Percentiles rank a stretch among this genome's conserved stretches.
Conservation (phyloP, 345 rosid genomes). For the Corymbia maculata region DNA sequence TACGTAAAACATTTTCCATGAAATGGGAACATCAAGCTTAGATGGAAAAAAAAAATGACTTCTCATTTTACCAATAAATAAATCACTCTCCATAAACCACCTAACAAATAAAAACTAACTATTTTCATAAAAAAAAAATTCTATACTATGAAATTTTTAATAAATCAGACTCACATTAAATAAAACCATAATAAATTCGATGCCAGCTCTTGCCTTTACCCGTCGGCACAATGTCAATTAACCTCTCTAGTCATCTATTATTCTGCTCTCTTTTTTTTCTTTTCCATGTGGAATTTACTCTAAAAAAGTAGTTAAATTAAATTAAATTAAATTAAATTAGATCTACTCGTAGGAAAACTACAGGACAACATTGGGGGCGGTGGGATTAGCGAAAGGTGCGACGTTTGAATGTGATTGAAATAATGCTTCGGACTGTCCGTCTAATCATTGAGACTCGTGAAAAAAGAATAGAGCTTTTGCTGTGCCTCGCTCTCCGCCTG, state of each 20-base stretch:
- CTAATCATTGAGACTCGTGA: not conserved
- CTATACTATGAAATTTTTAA: no score
- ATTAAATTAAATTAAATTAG: not conserved
- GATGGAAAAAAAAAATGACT: no score
- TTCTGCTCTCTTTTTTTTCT: not conserved
- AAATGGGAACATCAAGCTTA: no score
- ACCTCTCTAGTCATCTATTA: not conserved
- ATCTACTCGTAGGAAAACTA: not conserved
- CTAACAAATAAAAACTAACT: not conserved
- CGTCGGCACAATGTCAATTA: not conserved
- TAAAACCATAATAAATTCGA: not conserved
- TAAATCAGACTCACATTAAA: not conserved
- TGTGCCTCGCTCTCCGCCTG: not conserved
- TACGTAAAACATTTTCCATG: not conserved
- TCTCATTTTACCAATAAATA: no score
- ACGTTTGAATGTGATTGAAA: not conserved
- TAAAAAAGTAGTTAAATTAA: not conserved
- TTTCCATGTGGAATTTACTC: not conserved
- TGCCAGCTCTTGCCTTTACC: not conserved
- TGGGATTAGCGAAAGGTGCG: not conserved
- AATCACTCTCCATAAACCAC: not conserved
- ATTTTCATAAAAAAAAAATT: no score
- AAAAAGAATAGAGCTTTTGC: not conserved
- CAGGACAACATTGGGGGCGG: not conserved
- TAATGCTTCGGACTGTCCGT: not conserved